These are phyloP conservation scores for Oryza coarctata DNA, from an alignment of 176 grass and related monocot genomes.

Conservation along the genomic window DNA sequence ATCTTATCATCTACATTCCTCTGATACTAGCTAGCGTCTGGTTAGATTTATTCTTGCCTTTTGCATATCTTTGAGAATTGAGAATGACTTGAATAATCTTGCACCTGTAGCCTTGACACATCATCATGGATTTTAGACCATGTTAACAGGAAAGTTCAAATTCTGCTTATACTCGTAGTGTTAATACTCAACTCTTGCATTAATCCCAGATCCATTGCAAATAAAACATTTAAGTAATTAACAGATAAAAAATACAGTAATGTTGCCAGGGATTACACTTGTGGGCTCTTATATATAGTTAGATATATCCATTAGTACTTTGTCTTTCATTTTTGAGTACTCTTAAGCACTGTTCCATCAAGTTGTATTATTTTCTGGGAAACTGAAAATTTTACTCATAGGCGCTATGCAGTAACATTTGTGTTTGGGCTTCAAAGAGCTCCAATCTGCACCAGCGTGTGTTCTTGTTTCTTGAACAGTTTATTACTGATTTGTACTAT, in stretches of 20 bases:
- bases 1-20: neutral
- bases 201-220: neutral
- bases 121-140: neutral
- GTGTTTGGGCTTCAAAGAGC: neutral
- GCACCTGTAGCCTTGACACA: neutral
- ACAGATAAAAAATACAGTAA: neutral
- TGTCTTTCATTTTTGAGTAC: neutral
- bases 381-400: neutral
- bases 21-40: neutral
- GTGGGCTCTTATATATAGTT: constrained; percentile 10
- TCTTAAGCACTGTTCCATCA: neutral
- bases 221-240: neutral
- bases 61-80: neutral
- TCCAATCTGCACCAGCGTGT: neutral
- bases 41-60: neutral
- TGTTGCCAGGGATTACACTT: neutral
- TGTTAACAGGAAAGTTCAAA: neutral
- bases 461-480: constrained; percentile 3
- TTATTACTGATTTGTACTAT: constrained; percentile 12
- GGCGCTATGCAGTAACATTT: neutral
- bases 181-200: neutral
- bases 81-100: neutral
- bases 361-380: neutral
- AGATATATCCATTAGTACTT: neutral
- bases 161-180: neutral